These are phyloP conservation scores for Aphanomyces invadans DNA, from an alignment of 352 stramenopile species.

Conservation along the genomic window DNA sequence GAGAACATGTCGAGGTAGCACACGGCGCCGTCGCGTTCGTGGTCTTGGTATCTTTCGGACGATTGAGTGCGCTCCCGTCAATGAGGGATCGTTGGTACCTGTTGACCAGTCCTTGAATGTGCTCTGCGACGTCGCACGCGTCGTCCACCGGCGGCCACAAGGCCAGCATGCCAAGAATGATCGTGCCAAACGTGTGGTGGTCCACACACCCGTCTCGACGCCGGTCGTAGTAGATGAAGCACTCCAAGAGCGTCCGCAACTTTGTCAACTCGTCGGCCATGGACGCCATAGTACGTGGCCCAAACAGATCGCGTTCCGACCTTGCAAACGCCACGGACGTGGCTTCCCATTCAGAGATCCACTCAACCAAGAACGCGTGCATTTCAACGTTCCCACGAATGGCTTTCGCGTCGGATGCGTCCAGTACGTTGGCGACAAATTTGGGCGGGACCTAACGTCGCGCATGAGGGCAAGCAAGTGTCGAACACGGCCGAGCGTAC, in stretches of 20 bases:
- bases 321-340: not conserved
- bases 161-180: conserved; percentile 6
- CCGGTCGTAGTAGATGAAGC: conserved; percentile 21
- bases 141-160: not conserved
- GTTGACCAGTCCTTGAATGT: not conserved
- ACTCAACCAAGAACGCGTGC: conserved; percentile 8
- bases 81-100: too few species aligned
- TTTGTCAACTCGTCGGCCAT: conserved; percentile 8
- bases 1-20: conserved; percentile 81
- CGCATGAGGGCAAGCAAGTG: not conserved
- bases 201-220: conserved; percentile 21
- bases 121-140: not conserved
- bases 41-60: conserved; percentile 32
- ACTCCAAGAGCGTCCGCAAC: conserved; percentile 2
- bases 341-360: conserved; percentile 1
- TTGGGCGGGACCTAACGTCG: not conserved
- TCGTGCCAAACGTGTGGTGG: not conserved
- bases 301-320: not conserved
- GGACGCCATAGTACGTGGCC: not conserved
- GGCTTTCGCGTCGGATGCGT: not conserved
- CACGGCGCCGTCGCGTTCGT: conserved; percentile 46
- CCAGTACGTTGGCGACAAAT: not conserved
- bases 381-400: conserved; percentile 6
- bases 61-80: too few species aligned
- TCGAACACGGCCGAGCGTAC: not conserved